Base-by-base conservation (phyloP, 257 asterid species). In the Thymus mandschuricus region DNA sequence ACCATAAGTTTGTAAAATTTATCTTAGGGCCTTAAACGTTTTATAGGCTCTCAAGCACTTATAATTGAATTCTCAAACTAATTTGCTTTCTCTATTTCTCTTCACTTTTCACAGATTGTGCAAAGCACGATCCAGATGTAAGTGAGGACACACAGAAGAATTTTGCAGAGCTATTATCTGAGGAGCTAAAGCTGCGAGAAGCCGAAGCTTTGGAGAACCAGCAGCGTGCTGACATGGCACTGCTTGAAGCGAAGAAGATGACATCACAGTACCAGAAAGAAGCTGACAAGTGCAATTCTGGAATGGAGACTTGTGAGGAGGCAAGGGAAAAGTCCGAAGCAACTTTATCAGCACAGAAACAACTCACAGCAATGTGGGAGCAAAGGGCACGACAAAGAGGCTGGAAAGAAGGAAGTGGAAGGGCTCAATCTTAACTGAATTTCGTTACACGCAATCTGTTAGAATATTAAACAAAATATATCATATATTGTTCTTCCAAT, bases 221-320 rank as follows among this genome's bases (percentile, higher is more conserved):
- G 77, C 95, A 80, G 78, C 94, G 84, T 57, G 96, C 92, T 40
- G 98, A 92, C 77, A 87, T 83, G 83, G 94, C 90, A 75, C 81
- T 92, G 60, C 97, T 92, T 2, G 98, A 92, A 78, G 97, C 98
- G 1, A 90, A 92, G 78, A 92, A 88, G 80, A 74, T 92, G 92
- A 87, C 97, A 2, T 92, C 98, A 70, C 97, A 89, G 74, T 92
- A 87, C 81, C 96, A 90, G 81, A 92, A 92, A 86, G 98, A 92
- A 76, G 97, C 98, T 29, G 97, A 90, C 78, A 92, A 92, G 81
- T 92, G 98, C 81, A 92, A 92, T 79, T 88, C 96, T 4, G 98
- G 98, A 72, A 92, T 92, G 98, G 98, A 88, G 70, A 92, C 97
- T 1, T 92, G 98, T 70, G 98, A 92, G 80, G 92, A 87, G 83